A percentile compares a stretch with the other conserved stretches of the same genome.
phyloP scores from a whole-genome alignment of 768 basidiomycete species.

The Tulasnella sp. region DNA sequence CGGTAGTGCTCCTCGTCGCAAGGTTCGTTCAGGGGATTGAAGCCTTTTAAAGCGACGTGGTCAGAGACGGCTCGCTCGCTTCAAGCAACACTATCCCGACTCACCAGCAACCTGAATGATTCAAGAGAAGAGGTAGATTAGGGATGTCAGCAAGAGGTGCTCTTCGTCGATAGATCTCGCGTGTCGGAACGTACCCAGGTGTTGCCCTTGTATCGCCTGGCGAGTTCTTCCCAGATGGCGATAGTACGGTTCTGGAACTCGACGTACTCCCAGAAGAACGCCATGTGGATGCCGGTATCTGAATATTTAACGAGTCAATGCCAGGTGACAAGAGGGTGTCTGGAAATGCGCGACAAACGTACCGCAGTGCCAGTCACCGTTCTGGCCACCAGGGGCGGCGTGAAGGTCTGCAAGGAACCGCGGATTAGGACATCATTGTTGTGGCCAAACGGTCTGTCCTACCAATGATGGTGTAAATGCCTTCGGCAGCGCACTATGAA shows the following conservation, averaged over 20 bases:
- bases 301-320: too few relatives aligned
- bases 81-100: not conserved
- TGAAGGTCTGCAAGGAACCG: conserved; percentile 52
- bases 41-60: conserved; percentile 39
- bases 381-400: conserved; percentile 45
- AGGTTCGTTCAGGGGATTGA: conserved; percentile 83
- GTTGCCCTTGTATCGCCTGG: conserved; percentile 69
- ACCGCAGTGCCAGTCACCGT: conserved; percentile 68
- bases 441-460: not conserved
- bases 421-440: not conserved
- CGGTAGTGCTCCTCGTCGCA: conserved; percentile 65
- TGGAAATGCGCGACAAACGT: not conserved
- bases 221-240: conserved; percentile 74
- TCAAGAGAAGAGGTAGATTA: not conserved
- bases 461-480: conserved; percentile 64
- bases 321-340: not conserved
- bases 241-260: conserved; percentile 77
- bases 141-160: too few relatives aligned
- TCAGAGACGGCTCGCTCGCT: not conserved
- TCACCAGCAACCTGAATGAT: conserved; percentile 55
- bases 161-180: too few relatives aligned
- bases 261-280: conserved; percentile 70
- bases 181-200: conserved; percentile 33
- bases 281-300: conserved; percentile 24
- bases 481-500: conserved; percentile 57